These are phyloP conservation scores for Pythium dissotocum DNA, from an alignment of 352 stramenopile genomes.

Conservation along the genomic window DNA sequence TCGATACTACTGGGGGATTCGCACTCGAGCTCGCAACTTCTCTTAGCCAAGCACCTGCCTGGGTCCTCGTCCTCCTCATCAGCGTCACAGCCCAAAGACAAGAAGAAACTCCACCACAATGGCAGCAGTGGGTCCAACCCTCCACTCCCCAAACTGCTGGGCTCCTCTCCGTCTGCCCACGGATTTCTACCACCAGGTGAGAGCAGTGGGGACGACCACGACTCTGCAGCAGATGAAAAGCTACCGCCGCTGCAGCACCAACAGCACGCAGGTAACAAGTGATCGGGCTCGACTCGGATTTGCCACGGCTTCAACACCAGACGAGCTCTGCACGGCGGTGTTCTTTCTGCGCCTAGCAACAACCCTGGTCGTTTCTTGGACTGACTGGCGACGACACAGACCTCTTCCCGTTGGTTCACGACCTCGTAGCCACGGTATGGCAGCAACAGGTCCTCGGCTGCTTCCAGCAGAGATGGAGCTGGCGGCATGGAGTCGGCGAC, in stretches of 20 bases:
- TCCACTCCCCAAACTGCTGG: constrained; percentile 50
- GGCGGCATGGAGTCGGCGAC: neutral
- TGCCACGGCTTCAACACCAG: no score
- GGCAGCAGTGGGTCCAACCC: constrained; percentile 32
- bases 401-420: neutral
- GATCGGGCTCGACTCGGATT: no score
- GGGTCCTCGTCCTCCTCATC: constrained; percentile 4
- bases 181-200: constrained; percentile 7
- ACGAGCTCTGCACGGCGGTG: neutral
- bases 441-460: constrained; percentile 6
- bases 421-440: neutral
- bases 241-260: constrained; percentile 43
- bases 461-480: neutral
- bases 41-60: constrained; percentile 25
- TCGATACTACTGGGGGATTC: constrained; percentile 53
- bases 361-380: neutral
- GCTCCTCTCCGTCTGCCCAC: constrained; percentile 37
- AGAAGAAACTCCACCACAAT: constrained; percentile 39
- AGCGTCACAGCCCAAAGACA: constrained; percentile 27
- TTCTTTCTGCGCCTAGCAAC: neutral
- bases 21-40: constrained; percentile 23
- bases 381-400: neutral
- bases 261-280: constrained; percentile 16
- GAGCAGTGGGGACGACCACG: constrained; percentile 17
- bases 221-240: constrained; percentile 38